Base-by-base conservation (phyloP, 2,329 filamentous ascomycete genomes). In the Pyricularia grisea region DNA sequence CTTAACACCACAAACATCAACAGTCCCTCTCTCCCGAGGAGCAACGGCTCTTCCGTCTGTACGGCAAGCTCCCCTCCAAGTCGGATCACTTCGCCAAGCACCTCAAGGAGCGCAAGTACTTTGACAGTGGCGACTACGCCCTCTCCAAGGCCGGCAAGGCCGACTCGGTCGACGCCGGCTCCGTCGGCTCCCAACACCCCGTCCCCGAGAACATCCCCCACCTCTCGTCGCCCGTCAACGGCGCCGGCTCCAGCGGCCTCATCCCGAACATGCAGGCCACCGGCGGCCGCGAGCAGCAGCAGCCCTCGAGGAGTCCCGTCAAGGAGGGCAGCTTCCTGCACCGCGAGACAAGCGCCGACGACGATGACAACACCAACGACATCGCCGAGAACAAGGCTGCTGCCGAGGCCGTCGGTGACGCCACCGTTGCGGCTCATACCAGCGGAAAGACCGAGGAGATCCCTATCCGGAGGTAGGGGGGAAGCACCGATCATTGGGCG, bases 101-200 rank as follows among this genome's bases (percentile, higher is more conserved):
- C 79, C 88, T 98, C 78, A 97, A 97, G 87, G 95, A 98, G 80
- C 94, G 95, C 84, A 99, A 97, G 84, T 97, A 97, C 84, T 97
- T 97, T 81, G 93, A 97, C 84, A 95, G 92, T 71, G 94, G 93
- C 77, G 93, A 97, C 83, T 97, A 97, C 77, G 94, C 94, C 77
- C 92, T 97, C 82, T 94, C 92, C 80, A 97, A 97, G 84, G 95
- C 95, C 70, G 95, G 95, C 81, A 98, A 98, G 83, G 93, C 93
- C 79, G 92, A 94, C 77, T 92, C 95, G 77, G 91, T 95, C 76
- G 94, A 96, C 77, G 92, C 97, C 71, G 97, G 94, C 77, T 91
- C 91, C 76, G 92, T 99, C 76, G 95, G 95, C 76, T 94, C 92
- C 76, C 91, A 97, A 82, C 95, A 99, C 80, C 95, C 95, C 68